Conservation (phyloP, 1,284 basidiomycete genomes). For the Takashimella tepidaria region DNA sequence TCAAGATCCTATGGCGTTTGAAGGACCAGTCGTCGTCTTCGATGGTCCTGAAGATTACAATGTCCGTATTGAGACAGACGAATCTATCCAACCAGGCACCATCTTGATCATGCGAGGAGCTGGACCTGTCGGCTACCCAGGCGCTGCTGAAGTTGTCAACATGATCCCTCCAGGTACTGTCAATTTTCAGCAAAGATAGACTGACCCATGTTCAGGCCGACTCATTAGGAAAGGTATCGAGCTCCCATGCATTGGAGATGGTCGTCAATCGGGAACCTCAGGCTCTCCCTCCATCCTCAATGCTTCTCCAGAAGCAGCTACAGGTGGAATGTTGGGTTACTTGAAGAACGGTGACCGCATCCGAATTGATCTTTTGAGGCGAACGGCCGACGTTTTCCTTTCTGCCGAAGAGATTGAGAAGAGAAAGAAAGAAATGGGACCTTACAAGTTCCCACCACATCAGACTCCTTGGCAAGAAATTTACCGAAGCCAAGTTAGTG, state of each 20-base stretch:
- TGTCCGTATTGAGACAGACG: constrained; percentile 31
- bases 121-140: constrained; percentile 45
- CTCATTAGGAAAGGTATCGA: constrained; percentile 46
- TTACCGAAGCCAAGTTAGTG: constrained; percentile 37
- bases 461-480: constrained; percentile 49
- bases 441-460: constrained; percentile 27
- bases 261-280: constrained; percentile 45
- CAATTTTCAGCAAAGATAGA: neutral
- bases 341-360: constrained; percentile 45
- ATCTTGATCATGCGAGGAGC: constrained; percentile 47
- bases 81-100: constrained; percentile 27
- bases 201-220: neutral
- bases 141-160: constrained; percentile 46
- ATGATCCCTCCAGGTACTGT: constrained; percentile 44
- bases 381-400: constrained; percentile 38
- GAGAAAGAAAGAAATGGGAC: constrained; percentile 35
- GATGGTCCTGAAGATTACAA: constrained; percentile 48
- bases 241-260: constrained; percentile 47
- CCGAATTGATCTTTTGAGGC: constrained; percentile 41
- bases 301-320: constrained; percentile 44
- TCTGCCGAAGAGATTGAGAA: constrained; percentile 30
- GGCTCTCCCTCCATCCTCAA: constrained; percentile 47
- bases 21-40: constrained; percentile 46
- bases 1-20: constrained; percentile 45
- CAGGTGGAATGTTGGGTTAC: constrained; percentile 44